phyloP scores from a whole-genome alignment of 2,329 filamentous ascomycete species.

The Cylindrodendrum hubeiense region DNA sequence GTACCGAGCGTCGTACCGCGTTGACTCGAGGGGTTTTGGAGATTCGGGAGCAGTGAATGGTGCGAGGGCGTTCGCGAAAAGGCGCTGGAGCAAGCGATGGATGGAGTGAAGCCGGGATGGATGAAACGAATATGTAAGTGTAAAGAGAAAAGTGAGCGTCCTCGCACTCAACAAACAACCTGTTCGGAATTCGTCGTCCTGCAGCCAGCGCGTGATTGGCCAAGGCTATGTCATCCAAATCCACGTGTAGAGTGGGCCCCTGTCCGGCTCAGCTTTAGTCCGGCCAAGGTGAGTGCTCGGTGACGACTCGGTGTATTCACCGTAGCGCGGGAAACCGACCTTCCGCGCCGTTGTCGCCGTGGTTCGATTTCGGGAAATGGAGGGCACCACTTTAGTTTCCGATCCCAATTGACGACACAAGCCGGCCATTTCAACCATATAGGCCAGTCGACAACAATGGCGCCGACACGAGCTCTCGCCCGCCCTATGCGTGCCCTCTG shows the following conservation, averaged over 20 bases:
- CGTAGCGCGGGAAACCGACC: slow-evolving; percentile 26
- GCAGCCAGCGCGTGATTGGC: slow-evolving; percentile 39
- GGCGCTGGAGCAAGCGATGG: slow-evolving; percentile 24
- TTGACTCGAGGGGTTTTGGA: not conserved
- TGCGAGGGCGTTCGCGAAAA: not conserved
- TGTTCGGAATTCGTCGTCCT: slow-evolving; percentile 41
- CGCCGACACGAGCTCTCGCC: slow-evolving; percentile 31
- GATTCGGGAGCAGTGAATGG: not conserved
- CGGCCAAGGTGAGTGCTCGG: slow-evolving; percentile 30
- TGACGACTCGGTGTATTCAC: slow-evolving; percentile 26
- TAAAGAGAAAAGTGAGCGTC: slow-evolving; percentile 28
- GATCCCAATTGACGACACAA: slow-evolving; percentile 24
- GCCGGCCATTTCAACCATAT: slow-evolving; percentile 2
- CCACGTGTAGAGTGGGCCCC: slow-evolving; percentile 40
- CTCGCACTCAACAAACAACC: slow-evolving; percentile 33
- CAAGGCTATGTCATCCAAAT: slow-evolving; percentile 39
- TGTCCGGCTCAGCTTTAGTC: slow-evolving; percentile 43
- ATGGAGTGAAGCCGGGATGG: slow-evolving; percentile 26
- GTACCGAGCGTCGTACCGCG: slow-evolving; percentile 16
- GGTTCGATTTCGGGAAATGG: slow-evolving; percentile 37
- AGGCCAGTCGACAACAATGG: slow-evolving; percentile 31
- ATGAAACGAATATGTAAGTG: slow-evolving; percentile 30
- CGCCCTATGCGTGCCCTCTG: slow-evolving; percentile 33
- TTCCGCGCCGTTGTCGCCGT: slow-evolving; percentile 36
- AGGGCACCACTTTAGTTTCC: slow-evolving; percentile 11